Conservation (phyloP, 2,329 filamentous ascomycete species). For the Phyllosticta ampelicida region DNA sequence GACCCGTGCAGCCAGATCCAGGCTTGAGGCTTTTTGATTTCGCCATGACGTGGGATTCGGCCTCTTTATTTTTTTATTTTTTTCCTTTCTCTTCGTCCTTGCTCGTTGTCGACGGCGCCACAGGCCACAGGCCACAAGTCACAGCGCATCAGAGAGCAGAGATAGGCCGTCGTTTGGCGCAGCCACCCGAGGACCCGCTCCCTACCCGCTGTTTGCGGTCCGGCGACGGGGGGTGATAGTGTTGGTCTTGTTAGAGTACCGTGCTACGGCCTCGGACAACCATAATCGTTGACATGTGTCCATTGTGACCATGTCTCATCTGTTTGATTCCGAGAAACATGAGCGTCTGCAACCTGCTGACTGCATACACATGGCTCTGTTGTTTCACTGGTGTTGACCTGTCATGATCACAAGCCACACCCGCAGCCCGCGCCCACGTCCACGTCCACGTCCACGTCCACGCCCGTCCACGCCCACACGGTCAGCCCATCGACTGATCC, state of each 20-base stretch:
- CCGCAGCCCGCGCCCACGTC: not conserved
- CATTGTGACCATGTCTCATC: not conserved
- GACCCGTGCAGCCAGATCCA: not conserved
- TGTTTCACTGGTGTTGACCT: not conserved
- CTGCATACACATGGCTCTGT: not conserved
- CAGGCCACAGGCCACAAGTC: too few relatives aligned
- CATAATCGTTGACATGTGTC: too few relatives aligned
- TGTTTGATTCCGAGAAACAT: not conserved
- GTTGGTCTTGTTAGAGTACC: not conserved
- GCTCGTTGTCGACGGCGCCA: too few relatives aligned
- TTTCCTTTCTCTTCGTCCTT: not conserved
- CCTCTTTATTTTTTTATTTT: not conserved
- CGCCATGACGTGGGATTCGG: not conserved
- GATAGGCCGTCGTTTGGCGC: constrained; percentile 1
- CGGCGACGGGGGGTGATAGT: not conserved
- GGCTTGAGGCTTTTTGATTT: not conserved
- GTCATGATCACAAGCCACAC: not conserved
- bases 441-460: not conserved
- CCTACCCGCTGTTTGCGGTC: not conserved
- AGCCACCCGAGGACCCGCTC: constrained; percentile 6
- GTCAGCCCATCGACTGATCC: not conserved
- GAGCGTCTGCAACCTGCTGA: not conserved
- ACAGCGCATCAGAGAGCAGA: too few relatives aligned
- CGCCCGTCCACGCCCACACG: not conserved
- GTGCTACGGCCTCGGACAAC: too few relatives aligned